phyloP scores from a whole-genome alignment of 345 rosid genomes.

The Noccaea bulbosa region DNA sequence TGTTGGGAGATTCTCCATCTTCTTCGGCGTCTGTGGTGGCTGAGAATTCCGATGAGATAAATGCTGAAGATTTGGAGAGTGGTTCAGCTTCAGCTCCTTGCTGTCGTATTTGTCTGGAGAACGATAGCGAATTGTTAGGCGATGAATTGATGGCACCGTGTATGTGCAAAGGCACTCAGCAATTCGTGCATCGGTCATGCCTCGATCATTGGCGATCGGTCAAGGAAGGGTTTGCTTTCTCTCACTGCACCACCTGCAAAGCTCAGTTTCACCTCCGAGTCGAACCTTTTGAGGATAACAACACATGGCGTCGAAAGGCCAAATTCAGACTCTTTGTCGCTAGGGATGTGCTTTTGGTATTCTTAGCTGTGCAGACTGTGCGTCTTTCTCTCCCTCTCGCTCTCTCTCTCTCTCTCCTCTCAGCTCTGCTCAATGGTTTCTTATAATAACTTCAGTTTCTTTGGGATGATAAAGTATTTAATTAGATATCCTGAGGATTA shows the following conservation, averaged over 20 bases:
- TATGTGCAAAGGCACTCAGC: constrained; percentile 97
- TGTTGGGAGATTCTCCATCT: constrained; percentile 49
- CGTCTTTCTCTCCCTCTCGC: constrained; percentile 27
- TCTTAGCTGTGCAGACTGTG: constrained; percentile 88
- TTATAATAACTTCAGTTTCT: background rate
- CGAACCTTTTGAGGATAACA: constrained; percentile 72
- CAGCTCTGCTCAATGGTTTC: background rate
- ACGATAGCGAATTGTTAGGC: constrained; percentile 71
- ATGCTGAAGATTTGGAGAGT: constrained; percentile 64
- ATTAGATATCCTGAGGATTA: background rate
- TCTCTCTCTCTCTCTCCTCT: background rate
- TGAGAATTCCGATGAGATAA: constrained; percentile 60
- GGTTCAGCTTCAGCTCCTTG: constrained; percentile 64
- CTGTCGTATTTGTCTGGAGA: constrained; percentile 93
- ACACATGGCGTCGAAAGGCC: constrained; percentile 74
- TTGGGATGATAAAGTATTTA: constrained; percentile 2
- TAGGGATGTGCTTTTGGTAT: constrained; percentile 86
- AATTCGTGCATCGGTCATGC: constrained; percentile 84
- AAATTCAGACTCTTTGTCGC: constrained; percentile 96
- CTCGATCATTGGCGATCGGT: constrained; percentile 94
- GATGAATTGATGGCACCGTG: constrained; percentile 97
- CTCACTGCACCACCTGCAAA: constrained; percentile 90
- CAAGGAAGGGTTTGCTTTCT: constrained; percentile 96
- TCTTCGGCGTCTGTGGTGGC: constrained; percentile 35
- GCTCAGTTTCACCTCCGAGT: constrained; percentile 86